Base-by-base conservation (phyloP, 805 yeast genomes). In the Starmerella vitae region DNA sequence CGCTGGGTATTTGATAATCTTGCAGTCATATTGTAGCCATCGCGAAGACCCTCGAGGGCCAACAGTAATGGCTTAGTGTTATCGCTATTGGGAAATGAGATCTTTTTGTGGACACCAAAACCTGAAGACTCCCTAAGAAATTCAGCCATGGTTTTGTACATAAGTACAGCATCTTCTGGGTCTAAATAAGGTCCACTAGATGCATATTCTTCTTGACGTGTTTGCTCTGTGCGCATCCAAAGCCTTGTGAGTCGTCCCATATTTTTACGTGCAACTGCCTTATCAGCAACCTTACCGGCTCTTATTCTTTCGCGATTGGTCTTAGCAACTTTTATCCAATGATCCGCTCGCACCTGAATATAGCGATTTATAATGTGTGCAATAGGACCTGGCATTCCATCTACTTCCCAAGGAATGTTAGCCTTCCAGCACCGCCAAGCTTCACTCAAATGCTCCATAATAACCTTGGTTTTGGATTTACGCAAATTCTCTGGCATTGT, bases 401-500 rank as follows among this genome's bases (percentile, higher is more conserved):
- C 94, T 13, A 91, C 97, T 49, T 83, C 76, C 97, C 97, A 91
- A 0, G 96, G 94, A 42, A 91, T 79, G 54, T 91, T 88, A 2
- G 98, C 98, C 58, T 91, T 91, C 99, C 99, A 91, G 58, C 97
- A 91, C 57, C 98, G 67, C 99, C 99, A 91, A 0, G 98, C 98
- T 58, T 91, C 98, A 55, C 93, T 81, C 42, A 91, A 66, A 59
- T 91, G 99, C 53, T 91, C 97, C 34, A 91, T 60, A 38, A 91
- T 79, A 0, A 93, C 76, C 52, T 80, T 79, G 1, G 95, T 75
- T 56, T 84, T 86, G 47, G 72, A 80, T 53, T 83, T 91, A 51
- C 82, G 78, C 44, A 91, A 70, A 1, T 94, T 94, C 46, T 84
- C 95, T 0, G 98, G 98, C 34, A 91, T 85, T 94, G 85, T 85